A percentile compares a stretch with the other conserved stretches of the same genome.
Conservation (phyloP, 768 basidiomycete species). For the Hericium coralloides region DNA sequence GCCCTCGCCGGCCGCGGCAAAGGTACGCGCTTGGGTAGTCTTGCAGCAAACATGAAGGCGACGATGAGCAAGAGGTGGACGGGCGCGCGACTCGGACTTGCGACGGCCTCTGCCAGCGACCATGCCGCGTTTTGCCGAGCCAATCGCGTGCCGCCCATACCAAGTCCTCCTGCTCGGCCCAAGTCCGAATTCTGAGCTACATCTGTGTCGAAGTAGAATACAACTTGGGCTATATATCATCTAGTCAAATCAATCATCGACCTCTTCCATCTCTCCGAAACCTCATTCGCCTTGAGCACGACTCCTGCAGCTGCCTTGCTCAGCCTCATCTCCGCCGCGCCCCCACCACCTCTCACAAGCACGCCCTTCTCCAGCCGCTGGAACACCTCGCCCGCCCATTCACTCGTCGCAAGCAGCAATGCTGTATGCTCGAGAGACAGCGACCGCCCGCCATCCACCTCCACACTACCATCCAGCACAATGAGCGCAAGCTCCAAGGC, state of each 20-base stretch:
- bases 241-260: conserved; percentile 40
- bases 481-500: conserved; percentile 74
- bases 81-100: not conserved
- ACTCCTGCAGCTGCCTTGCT: conserved; percentile 72
- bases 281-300: conserved; percentile 68
- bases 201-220: not conserved
- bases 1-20: not conserved
- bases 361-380: conserved; percentile 54
- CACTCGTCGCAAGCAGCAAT: conserved; percentile 59
- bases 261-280: conserved; percentile 58
- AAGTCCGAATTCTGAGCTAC: not conserved
- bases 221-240: not conserved
- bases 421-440: conserved; percentile 69
- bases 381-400: conserved; percentile 76
- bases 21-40: conserved; percentile 4
- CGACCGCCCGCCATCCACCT: conserved; percentile 68
- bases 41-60: conserved; percentile 4
- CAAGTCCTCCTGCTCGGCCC: not conserved
- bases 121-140: conserved; percentile 10
- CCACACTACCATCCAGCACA: conserved; percentile 63
- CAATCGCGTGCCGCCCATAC: conserved; percentile 5
- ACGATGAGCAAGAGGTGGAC: not conserved
- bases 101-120: not conserved
- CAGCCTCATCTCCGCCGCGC: conserved; percentile 51
- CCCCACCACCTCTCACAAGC: conserved; percentile 54